These are phyloP conservation scores for Talaromyces sp. DNA, from an alignment of 2,329 filamentous ascomycete species.

Conservation along the genomic window DNA sequence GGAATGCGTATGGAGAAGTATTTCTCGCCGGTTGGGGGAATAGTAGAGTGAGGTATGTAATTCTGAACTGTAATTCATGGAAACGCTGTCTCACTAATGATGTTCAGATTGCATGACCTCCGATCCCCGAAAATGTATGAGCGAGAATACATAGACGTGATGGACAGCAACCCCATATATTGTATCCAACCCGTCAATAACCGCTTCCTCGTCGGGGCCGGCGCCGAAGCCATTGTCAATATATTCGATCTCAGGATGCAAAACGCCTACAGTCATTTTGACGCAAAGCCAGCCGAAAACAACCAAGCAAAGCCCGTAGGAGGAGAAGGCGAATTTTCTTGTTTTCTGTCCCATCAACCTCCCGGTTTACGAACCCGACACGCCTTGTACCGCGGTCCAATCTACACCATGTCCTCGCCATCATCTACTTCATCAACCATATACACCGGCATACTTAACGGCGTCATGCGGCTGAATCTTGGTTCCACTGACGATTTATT, in stretches of 20 bases:
- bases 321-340: slow-evolving; percentile 30
- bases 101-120: slow-evolving; percentile 53
- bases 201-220: slow-evolving; percentile 51
- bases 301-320: not conserved
- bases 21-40: slow-evolving; percentile 59
- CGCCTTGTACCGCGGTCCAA: slow-evolving; percentile 36
- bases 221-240: slow-evolving; percentile 54
- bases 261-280: slow-evolving; percentile 28
- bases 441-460: slow-evolving; percentile 40
- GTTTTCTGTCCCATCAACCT: slow-evolving; percentile 33
- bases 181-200: slow-evolving; percentile 52
- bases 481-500: slow-evolving; percentile 37
- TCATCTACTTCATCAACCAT: slow-evolving; percentile 40
- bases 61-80: not conserved
- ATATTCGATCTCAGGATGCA: slow-evolving; percentile 56
- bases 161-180: slow-evolving; percentile 55
- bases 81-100: not conserved
- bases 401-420: slow-evolving; percentile 41
- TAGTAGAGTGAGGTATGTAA: slow-evolving; percentile 40
- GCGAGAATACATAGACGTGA: slow-evolving; percentile 48
- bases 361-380: slow-evolving; percentile 11
- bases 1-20: slow-evolving; percentile 38
- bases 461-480: slow-evolving; percentile 39
- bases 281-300: slow-evolving; percentile 14
- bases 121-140: slow-evolving; percentile 46